These are phyloP conservation scores for Hygrophoropsis aurantiaca DNA, from an alignment of 768 basidiomycete species.

Conservation along the genomic window DNA sequence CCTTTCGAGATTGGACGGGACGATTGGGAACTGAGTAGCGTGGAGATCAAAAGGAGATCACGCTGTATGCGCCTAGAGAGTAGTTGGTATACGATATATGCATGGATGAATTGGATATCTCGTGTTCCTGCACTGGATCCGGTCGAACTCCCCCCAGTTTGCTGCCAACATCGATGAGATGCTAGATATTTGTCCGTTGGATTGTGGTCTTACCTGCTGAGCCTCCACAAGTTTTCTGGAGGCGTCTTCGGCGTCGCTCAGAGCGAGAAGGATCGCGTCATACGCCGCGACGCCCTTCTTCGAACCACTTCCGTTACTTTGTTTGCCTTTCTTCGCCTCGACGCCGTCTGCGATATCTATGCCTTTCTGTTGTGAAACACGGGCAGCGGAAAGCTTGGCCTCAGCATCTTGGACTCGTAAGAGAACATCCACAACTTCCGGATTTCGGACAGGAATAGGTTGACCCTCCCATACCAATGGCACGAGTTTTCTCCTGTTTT, in stretches of 20 bases:
- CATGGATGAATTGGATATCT: slow-evolving; percentile 82
- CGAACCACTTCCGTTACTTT: slow-evolving; percentile 42
- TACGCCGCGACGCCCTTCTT: slow-evolving; percentile 84
- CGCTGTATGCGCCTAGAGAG: slow-evolving; percentile 86
- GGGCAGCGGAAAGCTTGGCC: slow-evolving; percentile 46
- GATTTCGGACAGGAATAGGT: slow-evolving; percentile 82
- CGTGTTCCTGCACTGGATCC: slow-evolving; percentile 48
- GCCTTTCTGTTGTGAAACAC: slow-evolving; percentile 18
- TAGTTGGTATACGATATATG: slow-evolving; percentile 85
- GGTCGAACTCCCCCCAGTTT: slow-evolving; percentile 42
- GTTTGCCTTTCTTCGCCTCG: slow-evolving; percentile 36
- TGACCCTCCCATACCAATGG: slow-evolving; percentile 78
- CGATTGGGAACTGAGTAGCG: slow-evolving; percentile 47
- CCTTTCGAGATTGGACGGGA: slow-evolving; percentile 12
- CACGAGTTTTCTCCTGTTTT: slow-evolving; percentile 54
- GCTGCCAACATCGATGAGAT: too few species aligned
- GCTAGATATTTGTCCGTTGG: slow-evolving; percentile 10
- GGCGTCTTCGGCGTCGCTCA: slow-evolving; percentile 89
- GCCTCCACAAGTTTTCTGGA: slow-evolving; percentile 77
- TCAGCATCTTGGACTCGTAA: slow-evolving; percentile 82
- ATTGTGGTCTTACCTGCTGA: too few species aligned
- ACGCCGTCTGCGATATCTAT: slow-evolving; percentile 27
- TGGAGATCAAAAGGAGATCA: slow-evolving; percentile 77
- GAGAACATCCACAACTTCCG: slow-evolving; percentile 87
- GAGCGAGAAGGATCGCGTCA: slow-evolving; percentile 77